Evolutionary conservation across 306 rosid species (phyloP), one percentile per base, ranked within the genome.

Genomic region (Vachellia collinsii): DNA sequence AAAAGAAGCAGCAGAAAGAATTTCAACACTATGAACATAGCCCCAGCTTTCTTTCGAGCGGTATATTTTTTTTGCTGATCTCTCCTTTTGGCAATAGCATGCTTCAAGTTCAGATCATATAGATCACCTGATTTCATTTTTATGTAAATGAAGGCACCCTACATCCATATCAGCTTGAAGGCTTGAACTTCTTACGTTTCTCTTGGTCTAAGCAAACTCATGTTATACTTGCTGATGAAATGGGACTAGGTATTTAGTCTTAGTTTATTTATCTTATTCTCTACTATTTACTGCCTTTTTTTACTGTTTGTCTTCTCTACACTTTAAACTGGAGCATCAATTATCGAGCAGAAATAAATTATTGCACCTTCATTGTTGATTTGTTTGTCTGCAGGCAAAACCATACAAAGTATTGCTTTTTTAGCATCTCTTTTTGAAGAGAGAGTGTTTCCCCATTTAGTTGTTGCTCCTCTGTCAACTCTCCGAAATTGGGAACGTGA

Each of bases 131-230:
- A 72, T 64, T 84, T 70, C 11, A 43, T 85, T 80, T 87, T 61
- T 68, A 78, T 42, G 81, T 81, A 76, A 81, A 61, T 86, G 80
- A 85, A 95, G 99, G 99, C 82, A 70, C 89, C 36, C 86, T 95
- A 50, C 99, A 95, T 82, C 99, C 99, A 61, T 95, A 95, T 79
- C 99, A 95, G 91, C 99, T 95, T 80, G 99, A 95, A 86, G 99
- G 99, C 78, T 86, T 95, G 91, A 95, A 95, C 88, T 95, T 95
- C 88, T 84, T 95, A 75, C 93, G 98, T 53, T 95, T 86, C 82
- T 93, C 99, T 82, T 95, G 99, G 99, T 95, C 98, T 88, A 95
- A 95, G 87, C 97, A 93, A 84, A 95, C 98, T 74, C 99, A 95
- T 77, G 99, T 95, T 59, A 93, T 95, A 86, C 97, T 95, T 81